phyloP scores from a whole-genome alignment of 768 basidiomycete genomes.

The Boletus eberwhitei region DNA sequence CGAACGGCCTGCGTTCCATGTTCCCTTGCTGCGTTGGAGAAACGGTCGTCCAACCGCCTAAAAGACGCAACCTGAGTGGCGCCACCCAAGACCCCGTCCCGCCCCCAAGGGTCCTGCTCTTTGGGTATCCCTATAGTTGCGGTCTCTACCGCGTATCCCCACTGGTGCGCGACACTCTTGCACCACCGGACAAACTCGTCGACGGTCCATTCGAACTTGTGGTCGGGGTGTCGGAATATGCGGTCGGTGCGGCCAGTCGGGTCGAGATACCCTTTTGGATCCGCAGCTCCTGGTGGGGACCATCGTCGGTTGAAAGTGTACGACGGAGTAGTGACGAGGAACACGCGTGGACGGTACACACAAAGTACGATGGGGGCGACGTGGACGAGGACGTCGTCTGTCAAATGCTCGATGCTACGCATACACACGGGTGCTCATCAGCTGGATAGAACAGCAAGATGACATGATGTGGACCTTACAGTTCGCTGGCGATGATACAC shows the following conservation, averaged over 20 bases:
- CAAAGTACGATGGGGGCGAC: conserved; percentile 76
- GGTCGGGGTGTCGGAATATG: conserved; percentile 77
- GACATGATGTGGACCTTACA: conserved; percentile 48
- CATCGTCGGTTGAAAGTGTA: conserved; percentile 81
- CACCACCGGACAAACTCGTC: conserved; percentile 74
- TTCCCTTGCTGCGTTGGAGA: conserved; percentile 32
- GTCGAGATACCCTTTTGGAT: conserved; percentile 56
- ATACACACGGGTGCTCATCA: conserved; percentile 11
- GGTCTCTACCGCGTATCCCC: conserved; percentile 69
- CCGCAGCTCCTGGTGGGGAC: conserved; percentile 47
- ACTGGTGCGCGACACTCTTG: conserved; percentile 47
- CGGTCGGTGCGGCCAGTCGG: conserved; percentile 74
- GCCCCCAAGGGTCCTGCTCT: conserved; percentile 68
- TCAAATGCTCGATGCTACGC: conserved; percentile 75
- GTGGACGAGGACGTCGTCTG: conserved; percentile 50
- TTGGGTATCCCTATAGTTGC: conserved; percentile 56
- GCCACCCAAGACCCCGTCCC: conserved; percentile 59
- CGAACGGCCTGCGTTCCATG: conserved; percentile 6
- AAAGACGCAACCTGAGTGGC: conserved; percentile 71
- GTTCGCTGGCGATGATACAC: conserved; percentile 77
- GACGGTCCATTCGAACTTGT: conserved; percentile 86
- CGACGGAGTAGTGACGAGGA: conserved; percentile 83
- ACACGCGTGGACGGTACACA: conserved; percentile 66
- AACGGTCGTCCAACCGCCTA: conserved; percentile 39
- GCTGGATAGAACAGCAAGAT: not conserved